Evolutionary conservation across 2,329 filamentous ascomycete species (phyloP), one percentile per base, ranked within the genome.

Genomic region (Ascochyta viciae-villosae): DNA sequence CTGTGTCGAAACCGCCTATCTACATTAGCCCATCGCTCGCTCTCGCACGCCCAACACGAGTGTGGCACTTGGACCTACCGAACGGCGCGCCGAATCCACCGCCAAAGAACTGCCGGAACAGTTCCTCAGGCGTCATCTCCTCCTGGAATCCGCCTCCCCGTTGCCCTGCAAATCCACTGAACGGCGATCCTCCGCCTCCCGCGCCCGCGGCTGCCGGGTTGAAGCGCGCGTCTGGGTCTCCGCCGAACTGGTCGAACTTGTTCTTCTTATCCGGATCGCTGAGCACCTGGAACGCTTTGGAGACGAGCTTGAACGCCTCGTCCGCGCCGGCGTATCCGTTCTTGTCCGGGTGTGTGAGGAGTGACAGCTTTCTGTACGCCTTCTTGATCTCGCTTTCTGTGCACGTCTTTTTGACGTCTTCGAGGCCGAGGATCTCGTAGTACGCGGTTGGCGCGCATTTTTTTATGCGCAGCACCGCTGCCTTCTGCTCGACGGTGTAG

Each of bases 301-400:
- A 90, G 23, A 99, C 92, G 90, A 97, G 90, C 82, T 99, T 99
- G 81, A 99, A 99, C 29, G 95, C 95, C 80, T 99, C 95, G 75
- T 97, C 95, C 51, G 95, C 94, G 57, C 96, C 87, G 34, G 94
- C 89, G 75, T 97, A 93, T 46, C 93, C 93, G 83, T 99, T 99
- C 82, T 99, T 99, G 82, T 99, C 95, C 61, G 95, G 95, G 82
- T 99, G 95, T 57, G 95, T 99, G 72, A 98, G 83, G 70, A 99
- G 81, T 74, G 90, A 95, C 74, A 96, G 84, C 80, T 96, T 98
- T 72, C 94, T 87, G 79, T 99, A 99, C 6, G 95, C 94, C 81
- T 98, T 98, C 78, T 98, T 99, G 74, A 99, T 92, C 71, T 98
- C 94, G 60, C 82, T 77, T 66, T 98, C 94, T 44, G 87, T 87